phyloP scores from a whole-genome alignment of 495 filamentous ascomycete species.

The Xylaria longipes region DNA sequence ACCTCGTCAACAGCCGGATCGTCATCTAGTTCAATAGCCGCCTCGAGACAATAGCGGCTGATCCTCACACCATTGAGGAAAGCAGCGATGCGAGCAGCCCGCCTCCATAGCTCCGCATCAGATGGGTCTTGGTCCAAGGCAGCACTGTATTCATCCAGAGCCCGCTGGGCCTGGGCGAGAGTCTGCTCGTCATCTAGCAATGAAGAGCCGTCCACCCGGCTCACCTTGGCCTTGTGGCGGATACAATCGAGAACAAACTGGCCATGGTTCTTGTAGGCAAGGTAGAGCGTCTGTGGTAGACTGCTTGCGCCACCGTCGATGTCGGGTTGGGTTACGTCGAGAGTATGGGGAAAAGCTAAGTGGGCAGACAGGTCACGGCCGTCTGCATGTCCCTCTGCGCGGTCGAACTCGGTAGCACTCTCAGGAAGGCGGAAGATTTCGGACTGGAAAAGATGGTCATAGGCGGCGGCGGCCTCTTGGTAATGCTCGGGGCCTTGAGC shows the following conservation, averaged over 20 bases:
- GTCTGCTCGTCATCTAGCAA: slow-evolving; percentile 49
- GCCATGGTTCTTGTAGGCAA: slow-evolving; percentile 94
- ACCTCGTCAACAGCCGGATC: slow-evolving; percentile 71
- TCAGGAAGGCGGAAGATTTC: slow-evolving; percentile 94
- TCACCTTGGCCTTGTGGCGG: slow-evolving; percentile 51
- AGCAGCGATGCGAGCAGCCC: slow-evolving; percentile 76
- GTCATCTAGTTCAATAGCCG: slow-evolving; percentile 86
- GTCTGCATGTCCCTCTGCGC: slow-evolving; percentile 67
- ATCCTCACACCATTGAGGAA: slow-evolving; percentile 78
- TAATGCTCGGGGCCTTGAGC: slow-evolving; percentile 81
- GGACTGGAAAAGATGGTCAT: slow-evolving; percentile 81
- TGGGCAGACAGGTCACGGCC: slow-evolving; percentile 43
- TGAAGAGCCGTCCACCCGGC: slow-evolving; percentile 35
- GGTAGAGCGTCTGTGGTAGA: slow-evolving; percentile 85
- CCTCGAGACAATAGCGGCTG: slow-evolving; percentile 86
- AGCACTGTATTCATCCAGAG: slow-evolving; percentile 69
- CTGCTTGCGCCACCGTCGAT: slow-evolving; percentile 78
- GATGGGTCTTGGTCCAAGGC: slow-evolving; percentile 90
- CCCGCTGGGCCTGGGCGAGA: slow-evolving; percentile 48
- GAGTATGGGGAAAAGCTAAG: slow-evolving; percentile 43
- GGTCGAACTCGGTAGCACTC: slow-evolving; percentile 76
- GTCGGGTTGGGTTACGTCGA: slow-evolving; percentile 52
- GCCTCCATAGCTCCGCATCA: slow-evolving; percentile 93
- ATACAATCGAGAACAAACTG: slow-evolving; percentile 84
- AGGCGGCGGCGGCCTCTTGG: slow-evolving; percentile 79